Evolutionary conservation across 2,329 filamentous ascomycete species (phyloP).

Genomic region (Fusarium chlamydosporum): DNA sequence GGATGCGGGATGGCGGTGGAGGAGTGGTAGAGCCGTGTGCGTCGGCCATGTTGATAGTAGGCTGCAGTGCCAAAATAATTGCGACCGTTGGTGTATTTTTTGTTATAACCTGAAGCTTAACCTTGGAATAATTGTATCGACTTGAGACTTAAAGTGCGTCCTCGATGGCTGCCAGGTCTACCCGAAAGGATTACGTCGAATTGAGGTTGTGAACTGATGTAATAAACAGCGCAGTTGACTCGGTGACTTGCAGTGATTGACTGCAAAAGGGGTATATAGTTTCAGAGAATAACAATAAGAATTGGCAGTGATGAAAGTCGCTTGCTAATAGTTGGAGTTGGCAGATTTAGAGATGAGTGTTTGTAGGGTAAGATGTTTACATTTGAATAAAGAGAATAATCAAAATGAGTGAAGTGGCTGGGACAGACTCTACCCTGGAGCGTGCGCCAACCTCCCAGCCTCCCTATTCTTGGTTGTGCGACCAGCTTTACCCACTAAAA

Average conservation of each 20-base stretch:
- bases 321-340: conserved; percentile 48
- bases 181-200: conserved; percentile 32
- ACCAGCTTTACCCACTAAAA: conserved; percentile 40
- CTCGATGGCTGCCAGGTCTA: conserved; percentile 45
- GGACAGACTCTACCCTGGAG: conserved; percentile 50
- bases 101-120: conserved; percentile 10
- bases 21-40: conserved; percentile 66
- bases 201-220: conserved; percentile 32
- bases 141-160: conserved; percentile 34
- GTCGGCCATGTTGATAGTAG: conserved; percentile 50
- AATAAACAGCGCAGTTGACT: conserved; percentile 38
- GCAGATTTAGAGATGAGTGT: conserved; percentile 46
- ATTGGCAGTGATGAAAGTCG: conserved; percentile 40
- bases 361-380: conserved; percentile 46
- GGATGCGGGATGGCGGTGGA: conserved; percentile 70
- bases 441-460: conserved; percentile 46
- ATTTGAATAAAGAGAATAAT: conserved; percentile 44
- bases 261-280: conserved; percentile 17
- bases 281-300: conserved; percentile 29
- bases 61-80: conserved; percentile 25
- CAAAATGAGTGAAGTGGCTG: conserved; percentile 49
- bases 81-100: conserved; percentile 7
- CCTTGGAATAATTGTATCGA: conserved; percentile 23
- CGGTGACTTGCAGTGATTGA: conserved; percentile 16
- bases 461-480: conserved; percentile 43